phyloP scores from a whole-genome alignment of 306 rosid species.

The Trifolium dubium region DNA sequence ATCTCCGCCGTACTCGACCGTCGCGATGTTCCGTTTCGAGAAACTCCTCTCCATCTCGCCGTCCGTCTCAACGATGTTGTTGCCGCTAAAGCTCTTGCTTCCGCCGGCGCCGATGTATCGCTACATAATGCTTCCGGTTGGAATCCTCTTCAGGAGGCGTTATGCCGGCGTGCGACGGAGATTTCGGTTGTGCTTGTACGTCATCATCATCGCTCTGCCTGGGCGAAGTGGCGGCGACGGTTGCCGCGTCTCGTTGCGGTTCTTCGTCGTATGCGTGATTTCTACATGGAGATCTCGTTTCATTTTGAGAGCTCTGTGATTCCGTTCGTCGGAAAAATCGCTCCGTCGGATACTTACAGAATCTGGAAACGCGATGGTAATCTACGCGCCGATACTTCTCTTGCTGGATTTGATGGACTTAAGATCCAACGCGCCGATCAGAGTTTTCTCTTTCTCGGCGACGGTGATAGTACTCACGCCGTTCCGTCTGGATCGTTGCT shows the following conservation, averaged over 20 bases:
- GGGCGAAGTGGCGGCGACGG: constrained; percentile 79
- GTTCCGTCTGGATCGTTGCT: constrained; percentile 64
- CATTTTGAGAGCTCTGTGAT: constrained; percentile 97
- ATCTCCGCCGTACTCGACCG: constrained; percentile 76
- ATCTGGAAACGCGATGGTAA: constrained; percentile 97
- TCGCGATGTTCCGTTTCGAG: constrained; percentile 84
- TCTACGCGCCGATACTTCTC: constrained; percentile 75
- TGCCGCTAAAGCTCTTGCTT: constrained; percentile 31
- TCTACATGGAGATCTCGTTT: constrained; percentile 96
- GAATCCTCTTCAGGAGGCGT: constrained; percentile 57
- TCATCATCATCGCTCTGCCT: constrained; percentile 45
- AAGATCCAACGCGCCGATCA: constrained; percentile 96
- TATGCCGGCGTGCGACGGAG: constrained; percentile 39
- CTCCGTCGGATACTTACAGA: constrained; percentile 92
- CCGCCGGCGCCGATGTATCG: constrained; percentile 67
- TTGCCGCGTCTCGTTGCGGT: constrained; percentile 78
- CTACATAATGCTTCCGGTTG: constrained; percentile 52
- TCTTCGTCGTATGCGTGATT: constrained; percentile 92
- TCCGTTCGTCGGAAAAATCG: constrained; percentile 81
- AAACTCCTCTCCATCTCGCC: constrained; percentile 91
- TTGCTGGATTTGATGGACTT: constrained; percentile 87
- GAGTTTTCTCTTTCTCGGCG: constrained; percentile 93
- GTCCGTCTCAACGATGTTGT: constrained; percentile 68
- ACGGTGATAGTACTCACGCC: constrained; percentile 62
- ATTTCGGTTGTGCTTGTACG: constrained; percentile 32